Base-by-base conservation (phyloP, 768 basidiomycete species). In the Termitomyces sp. region DNA sequence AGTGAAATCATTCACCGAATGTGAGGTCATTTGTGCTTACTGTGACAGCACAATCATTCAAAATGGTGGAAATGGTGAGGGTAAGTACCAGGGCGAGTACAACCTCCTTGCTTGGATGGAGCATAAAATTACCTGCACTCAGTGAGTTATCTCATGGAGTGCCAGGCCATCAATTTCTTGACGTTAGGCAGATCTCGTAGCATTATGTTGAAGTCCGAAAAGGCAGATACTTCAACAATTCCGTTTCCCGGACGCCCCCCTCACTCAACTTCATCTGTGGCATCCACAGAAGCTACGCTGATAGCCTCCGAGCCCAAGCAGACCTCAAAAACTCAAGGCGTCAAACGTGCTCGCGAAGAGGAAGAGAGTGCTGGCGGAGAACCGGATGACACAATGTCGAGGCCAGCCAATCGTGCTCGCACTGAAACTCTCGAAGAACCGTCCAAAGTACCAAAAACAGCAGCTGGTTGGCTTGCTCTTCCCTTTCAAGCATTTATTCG, bases 401-500 rank as follows among this genome's bases (percentile, higher is more conserved):
- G 77, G 38, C 77, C 77, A 21, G 51, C 69, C 26, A 80, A 76
- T 53, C 83, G 85, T n/a, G 71, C 77, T 14, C 77, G 85, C 35
- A 80, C 67, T 32, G 78, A 76, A 50, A 67, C 64, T 0, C 80
- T 80, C 66, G 64, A 67, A 42, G 71, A 75, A 0, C 74, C 80
- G 3, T 65, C 70, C 56, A 71, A 65, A 57, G 79, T 82, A 28
- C 65, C 73, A 6, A 77, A 80, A n/a, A 71, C 72, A 43, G 59
- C 76, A 34, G 63, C 83, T 51, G 80, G 79, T 34, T 86, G 82
- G 85, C 74, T 87, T 62, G 68, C 81, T 66, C 70, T 80, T 40
- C 85, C 86, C 5, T 73, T 87, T 68, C 77, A 79, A 63, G 80
- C 81, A 6, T 87, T 88, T 65, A 73, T 83, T 53, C 77, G 80